Evolutionary conservation across 2,329 filamentous ascomycete genomes (phyloP), one percentile per base, ranked within the genome.

Genomic region (Aspergillus terreus): DNA sequence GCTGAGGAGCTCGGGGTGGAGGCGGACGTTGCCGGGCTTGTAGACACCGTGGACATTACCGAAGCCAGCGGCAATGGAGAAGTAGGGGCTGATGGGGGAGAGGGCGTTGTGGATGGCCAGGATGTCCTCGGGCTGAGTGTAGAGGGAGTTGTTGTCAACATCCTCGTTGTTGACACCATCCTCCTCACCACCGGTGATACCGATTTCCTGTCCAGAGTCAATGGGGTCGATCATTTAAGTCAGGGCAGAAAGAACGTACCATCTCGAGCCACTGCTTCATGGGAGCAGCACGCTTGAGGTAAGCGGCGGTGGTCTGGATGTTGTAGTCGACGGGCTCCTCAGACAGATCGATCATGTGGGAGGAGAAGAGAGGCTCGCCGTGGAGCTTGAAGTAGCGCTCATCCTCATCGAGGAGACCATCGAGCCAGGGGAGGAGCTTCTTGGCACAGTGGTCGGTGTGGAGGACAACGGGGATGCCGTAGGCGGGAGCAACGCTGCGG

Each of bases 201-300:
- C 90, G 61, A 95, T 90, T 78, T 91, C 87, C 80, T 82, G 54
- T 17, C 2, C 36, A 7, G 15, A 7, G 15, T 38, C n/a, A 25
- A 9, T 11, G 7, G 43, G 43, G 58, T 12, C 17, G 14, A 12
- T n/a, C 40, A 25, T 12, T 15, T 10, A 4, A 15, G 23, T 23
- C 23, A 42, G 15, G 19, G 19, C 2, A 4, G 9, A 21, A 42
- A 14, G 43, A 53, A 62, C 73, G 64, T 72, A 90, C 88, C 92
- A 97, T 99, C 84, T 99, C 94, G 63, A 99, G 85, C 90, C 90
- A 97, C 78, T 96, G 91, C 83, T 95, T 96, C 90, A 96, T 90
- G 65, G 92, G 91, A 46, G 91, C 90, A 71, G 88, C 90, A 64
- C 92, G 88, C 85, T 96, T 87, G 59, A 97, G 84, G 82, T 99